phyloP scores from a whole-genome alignment of 1,284 basidiomycete species.

The Leccinum variabile region DNA sequence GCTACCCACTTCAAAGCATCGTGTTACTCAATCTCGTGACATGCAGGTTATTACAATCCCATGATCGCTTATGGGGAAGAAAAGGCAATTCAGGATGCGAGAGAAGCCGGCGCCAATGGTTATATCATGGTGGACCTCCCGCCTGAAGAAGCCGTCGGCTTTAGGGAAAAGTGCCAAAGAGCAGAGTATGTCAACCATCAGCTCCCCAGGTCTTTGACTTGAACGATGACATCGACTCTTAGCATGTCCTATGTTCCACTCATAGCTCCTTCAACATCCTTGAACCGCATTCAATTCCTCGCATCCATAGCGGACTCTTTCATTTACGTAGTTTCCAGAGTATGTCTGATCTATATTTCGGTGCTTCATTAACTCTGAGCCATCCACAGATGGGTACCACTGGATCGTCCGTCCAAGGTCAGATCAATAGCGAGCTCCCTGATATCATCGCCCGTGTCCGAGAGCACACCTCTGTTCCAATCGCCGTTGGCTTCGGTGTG shows the following conservation, averaged over 20 bases:
- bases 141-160: slow-evolving; percentile 91
- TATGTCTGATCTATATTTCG: slow-evolving; percentile 2
- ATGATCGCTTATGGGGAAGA: slow-evolving; percentile 94
- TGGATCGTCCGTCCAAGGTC: slow-evolving; percentile 78
- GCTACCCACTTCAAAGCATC: background rate
- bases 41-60: slow-evolving; percentile 93
- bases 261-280: slow-evolving; percentile 91
- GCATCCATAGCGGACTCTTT: slow-evolving; percentile 94
- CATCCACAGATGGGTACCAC: slow-evolving; percentile 90
- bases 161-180: slow-evolving; percentile 84
- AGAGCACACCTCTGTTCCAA: slow-evolving; percentile 45
- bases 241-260: slow-evolving; percentile 95
- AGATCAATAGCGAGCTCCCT: slow-evolving; percentile 76
- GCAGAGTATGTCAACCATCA: slow-evolving; percentile 57
- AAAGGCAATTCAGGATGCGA: slow-evolving; percentile 87
- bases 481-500: slow-evolving; percentile 97
- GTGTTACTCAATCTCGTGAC: background rate
- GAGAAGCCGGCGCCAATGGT: slow-evolving; percentile 90
- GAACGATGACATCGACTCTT: slow-evolving; percentile 2
- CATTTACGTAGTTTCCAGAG: slow-evolving; percentile 82
- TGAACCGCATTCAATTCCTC: slow-evolving; percentile 87
- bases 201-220: background rate
- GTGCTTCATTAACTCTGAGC: slow-evolving; percentile 5
- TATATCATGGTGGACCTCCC: slow-evolving; percentile 98
- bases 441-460: slow-evolving; percentile 49